Conservation (phyloP, 345 rosid species). For the Limnanthes douglasii region DNA sequence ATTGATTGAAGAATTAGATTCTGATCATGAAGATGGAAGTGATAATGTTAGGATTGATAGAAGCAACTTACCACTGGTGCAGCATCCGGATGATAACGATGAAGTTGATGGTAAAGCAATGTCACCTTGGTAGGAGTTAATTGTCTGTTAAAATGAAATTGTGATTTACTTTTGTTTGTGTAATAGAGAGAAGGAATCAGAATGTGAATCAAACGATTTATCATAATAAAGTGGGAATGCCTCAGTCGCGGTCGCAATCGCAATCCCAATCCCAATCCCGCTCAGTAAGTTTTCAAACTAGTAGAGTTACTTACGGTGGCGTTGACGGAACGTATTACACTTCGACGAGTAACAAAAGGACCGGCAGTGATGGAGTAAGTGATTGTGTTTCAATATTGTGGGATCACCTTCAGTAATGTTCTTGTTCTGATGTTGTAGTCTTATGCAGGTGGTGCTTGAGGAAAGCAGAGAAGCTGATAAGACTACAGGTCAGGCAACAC, state of each 20-base stretch:
- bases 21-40: conserved; percentile 29
- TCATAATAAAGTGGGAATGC: conserved; percentile 9
- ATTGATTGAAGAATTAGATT: conserved; percentile 48
- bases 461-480: conserved; percentile 78
- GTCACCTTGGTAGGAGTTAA: not conserved
- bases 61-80: conserved; percentile 32
- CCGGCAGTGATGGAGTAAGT: conserved; percentile 59
- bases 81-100: conserved; percentile 73
- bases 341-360: conserved; percentile 40
- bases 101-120: conserved; percentile 27
- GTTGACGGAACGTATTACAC: conserved; percentile 72
- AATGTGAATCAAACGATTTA: conserved; percentile 15
- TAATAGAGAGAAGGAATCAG: conserved; percentile 22
- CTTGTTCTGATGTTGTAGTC: not conserved
- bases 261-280: conserved; percentile 16
- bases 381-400: not conserved
- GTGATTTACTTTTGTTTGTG: conserved; percentile 4
- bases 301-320: conserved; percentile 72
- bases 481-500: conserved; percentile 62
- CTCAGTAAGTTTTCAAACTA: conserved; percentile 22
- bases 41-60: conserved; percentile 11
- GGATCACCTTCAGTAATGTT: not conserved
- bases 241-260: conserved; percentile 15
- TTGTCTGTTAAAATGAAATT: not conserved
- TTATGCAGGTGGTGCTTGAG: conserved; percentile 44